Evolutionary conservation across 768 basidiomycete genomes (phyloP), one percentile per base, ranked within the genome.

Genomic region (Boletus eberwhitei): DNA sequence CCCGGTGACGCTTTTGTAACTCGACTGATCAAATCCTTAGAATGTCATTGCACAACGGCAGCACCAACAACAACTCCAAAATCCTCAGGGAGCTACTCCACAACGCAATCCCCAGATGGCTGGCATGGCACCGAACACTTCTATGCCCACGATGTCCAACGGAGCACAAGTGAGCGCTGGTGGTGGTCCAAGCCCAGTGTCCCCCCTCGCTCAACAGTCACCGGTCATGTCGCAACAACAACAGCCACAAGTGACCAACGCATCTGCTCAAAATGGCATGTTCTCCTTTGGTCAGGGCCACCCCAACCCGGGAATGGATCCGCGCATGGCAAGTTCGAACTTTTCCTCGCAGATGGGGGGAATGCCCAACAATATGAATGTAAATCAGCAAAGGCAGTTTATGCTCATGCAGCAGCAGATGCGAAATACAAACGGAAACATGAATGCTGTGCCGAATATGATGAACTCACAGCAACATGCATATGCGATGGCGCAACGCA

Each of bases 361-460:
- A 8, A 63, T 73, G 55, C 48, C 59, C 40, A 61, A 55, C 39
- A 65, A 60, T 19, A 58, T 71, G 62, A 73, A 64, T 31, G 29
- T 59, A 39, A 66, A 64, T 40, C 75, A 80, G 31, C 83, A 82
- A 58, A 74, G 79, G 32, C 76, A 83, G 52, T 51, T 83, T 22
- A 66, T 73, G 58, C 58, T 76, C 42, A 72, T 77, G 70, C 73
- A 73, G 46, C 65, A 68, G 62, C 71, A 67, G 48, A 66, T 64
- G 67, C 66, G 59, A 54, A 65, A 64, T 52, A 17, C 54, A 46
- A 62, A 66, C 37, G 70, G 63, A 41, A 68, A 58, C 24, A 57
- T 72, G 54, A 61, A 54, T 48, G 59, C 57, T 16, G 58, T 59
- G 14, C 59, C 63, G 11, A 61, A 64, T 34, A 70, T 74, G 71